Conservation (phyloP, 768 basidiomycete species). For the Porpolomopsis calyptriformis region DNA sequence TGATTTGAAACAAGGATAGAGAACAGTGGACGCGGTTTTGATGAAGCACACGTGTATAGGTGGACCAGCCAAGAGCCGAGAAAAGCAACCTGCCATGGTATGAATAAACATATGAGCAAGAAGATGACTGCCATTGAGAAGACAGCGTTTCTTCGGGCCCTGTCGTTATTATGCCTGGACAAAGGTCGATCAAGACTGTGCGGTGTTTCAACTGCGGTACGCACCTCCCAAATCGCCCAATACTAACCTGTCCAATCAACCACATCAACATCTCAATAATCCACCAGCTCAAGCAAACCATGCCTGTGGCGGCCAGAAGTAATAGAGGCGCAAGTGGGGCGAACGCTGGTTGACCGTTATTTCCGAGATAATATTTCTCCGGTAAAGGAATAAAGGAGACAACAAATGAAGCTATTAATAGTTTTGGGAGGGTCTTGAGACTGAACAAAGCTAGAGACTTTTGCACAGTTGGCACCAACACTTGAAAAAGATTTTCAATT, state of each 20-base stretch:
- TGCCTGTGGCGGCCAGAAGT: constrained; percentile 49
- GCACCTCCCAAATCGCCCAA: constrained; percentile 26
- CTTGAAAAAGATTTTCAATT: constrained; percentile 18
- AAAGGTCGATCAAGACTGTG: not conserved
- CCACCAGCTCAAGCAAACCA: constrained; percentile 55
- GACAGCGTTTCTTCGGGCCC: constrained; percentile 37
- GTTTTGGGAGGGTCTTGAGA: constrained; percentile 25
- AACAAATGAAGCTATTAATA: constrained; percentile 34
- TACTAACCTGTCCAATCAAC: constrained; percentile 28
- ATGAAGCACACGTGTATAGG: constrained; percentile 48
- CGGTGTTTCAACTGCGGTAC: constrained; percentile 5
- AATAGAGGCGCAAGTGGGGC: constrained; percentile 45
- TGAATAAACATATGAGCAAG: constrained; percentile 54
- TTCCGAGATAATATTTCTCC: constrained; percentile 48
- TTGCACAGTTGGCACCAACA: constrained; percentile 34
- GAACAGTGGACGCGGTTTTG: constrained; percentile 14
- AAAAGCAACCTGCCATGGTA: constrained; percentile 92
- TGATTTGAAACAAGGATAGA: constrained; percentile 9
- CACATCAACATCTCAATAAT: constrained; percentile 39
- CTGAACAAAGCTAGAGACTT: constrained; percentile 40
- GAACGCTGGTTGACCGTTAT: constrained; percentile 37
- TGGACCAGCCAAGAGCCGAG: constrained; percentile 78
- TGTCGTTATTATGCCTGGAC: constrained; percentile 19
- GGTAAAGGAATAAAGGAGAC: constrained; percentile 50
- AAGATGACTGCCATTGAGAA: constrained; percentile 53